phyloP scores from a whole-genome alignment of 2,329 filamentous ascomycete species.

The Phaeosphaeria sp. region DNA sequence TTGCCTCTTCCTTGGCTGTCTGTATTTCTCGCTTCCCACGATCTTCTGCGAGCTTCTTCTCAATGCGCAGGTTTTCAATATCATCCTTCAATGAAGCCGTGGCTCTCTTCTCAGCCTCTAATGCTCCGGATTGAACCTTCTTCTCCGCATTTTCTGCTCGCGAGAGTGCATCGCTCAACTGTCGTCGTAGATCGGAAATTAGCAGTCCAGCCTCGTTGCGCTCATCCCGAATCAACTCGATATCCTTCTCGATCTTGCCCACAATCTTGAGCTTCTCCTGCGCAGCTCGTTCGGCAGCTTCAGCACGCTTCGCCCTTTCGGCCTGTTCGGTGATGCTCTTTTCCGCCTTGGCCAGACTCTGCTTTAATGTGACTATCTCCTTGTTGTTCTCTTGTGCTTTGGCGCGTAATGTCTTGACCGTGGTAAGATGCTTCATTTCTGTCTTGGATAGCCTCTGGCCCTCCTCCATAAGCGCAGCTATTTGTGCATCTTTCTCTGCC shows the following conservation, averaged over 20 bases:
- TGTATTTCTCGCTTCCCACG: constrained; percentile 72
- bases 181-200: constrained; percentile 71
- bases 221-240: constrained; percentile 68
- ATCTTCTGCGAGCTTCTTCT: constrained; percentile 77
- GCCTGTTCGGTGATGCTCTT: constrained; percentile 67
- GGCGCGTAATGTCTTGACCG: constrained; percentile 77
- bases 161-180: constrained; percentile 71
- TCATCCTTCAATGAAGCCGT: constrained; percentile 67
- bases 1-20: constrained; percentile 75
- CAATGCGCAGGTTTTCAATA: constrained; percentile 70
- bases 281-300: constrained; percentile 64
- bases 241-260: constrained; percentile 61
- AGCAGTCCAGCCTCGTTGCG: constrained; percentile 67
- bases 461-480: constrained; percentile 88
- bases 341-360: constrained; percentile 70
- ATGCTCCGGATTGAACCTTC: constrained; percentile 69
- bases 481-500: constrained; percentile 88
- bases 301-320: constrained; percentile 65
- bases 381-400: constrained; percentile 61
- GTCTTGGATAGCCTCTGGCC: constrained; percentile 85
- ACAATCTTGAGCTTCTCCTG: constrained; percentile 62
- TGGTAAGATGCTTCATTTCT: constrained; percentile 82
- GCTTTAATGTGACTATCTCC: constrained; percentile 58
- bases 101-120: constrained; percentile 68
- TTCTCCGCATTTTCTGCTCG: constrained; percentile 71